phyloP scores from a whole-genome alignment of 2,329 filamentous ascomycete species.

The Aspergillus sp. region DNA sequence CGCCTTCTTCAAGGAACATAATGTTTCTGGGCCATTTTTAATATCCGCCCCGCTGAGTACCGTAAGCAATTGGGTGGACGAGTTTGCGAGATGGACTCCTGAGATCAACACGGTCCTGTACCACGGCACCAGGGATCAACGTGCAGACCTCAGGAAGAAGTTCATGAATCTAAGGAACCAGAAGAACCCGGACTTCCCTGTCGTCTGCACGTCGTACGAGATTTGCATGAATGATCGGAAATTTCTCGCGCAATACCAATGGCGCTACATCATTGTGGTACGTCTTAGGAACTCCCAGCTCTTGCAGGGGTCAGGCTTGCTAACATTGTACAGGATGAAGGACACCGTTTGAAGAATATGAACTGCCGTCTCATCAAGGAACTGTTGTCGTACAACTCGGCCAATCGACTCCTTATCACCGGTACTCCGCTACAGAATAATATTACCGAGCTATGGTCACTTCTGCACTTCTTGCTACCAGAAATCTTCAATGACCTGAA shows the following conservation, averaged over 20 bases:
- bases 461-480: constrained; percentile 89
- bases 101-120: constrained; percentile 86
- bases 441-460: constrained; percentile 87
- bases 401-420: constrained; percentile 87
- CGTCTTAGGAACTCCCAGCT: constrained; percentile 9
- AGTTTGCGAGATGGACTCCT: constrained; percentile 88
- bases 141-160: constrained; percentile 73
- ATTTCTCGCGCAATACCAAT: constrained; percentile 77
- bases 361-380: constrained; percentile 90
- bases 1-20: constrained; percentile 82
- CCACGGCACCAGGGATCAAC: constrained; percentile 76
- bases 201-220: constrained; percentile 93
- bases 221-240: constrained; percentile 91
- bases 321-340: constrained; percentile 68
- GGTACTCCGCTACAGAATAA: constrained; percentile 97
- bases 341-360: constrained; percentile 95
- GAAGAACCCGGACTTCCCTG: constrained; percentile 72
- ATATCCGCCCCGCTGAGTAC: constrained; percentile 90
- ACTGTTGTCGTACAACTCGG: constrained; percentile 82
- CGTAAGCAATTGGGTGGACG: constrained; percentile 91
- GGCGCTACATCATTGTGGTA: constrained; percentile 96
- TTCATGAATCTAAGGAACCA: constrained; percentile 67
- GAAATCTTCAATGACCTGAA: constrained; percentile 92
- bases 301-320: neutral
- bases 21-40: constrained; percentile 83